phyloP scores from a whole-genome alignment of 129 eudicot genomes.

The Smallanthus sonchifolius region DNA sequence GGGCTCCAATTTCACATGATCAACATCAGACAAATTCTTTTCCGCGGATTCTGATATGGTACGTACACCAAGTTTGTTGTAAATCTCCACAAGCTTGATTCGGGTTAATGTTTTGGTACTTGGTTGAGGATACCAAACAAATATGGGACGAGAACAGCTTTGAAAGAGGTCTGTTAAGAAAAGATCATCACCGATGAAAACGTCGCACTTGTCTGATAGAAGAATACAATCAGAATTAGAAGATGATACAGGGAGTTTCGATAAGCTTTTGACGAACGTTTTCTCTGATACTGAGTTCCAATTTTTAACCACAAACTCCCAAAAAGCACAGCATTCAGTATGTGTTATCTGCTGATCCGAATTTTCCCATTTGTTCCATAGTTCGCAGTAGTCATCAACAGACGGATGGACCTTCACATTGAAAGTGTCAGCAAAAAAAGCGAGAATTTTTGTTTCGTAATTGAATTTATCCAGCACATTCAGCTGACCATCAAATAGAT shows the following conservation, averaged over 20 bases:
- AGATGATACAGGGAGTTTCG: slow-evolving; percentile 38
- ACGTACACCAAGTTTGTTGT: slow-evolving; percentile 40
- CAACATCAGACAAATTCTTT: slow-evolving; percentile 21
- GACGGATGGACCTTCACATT: slow-evolving; percentile 40
- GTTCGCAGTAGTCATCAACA: slow-evolving; percentile 40
- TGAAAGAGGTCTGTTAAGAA: slow-evolving; percentile 40
- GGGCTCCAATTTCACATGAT: neutral
- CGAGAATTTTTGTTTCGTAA: slow-evolving; percentile 25
- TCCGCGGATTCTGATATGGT: slow-evolving; percentile 37
- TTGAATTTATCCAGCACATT: slow-evolving; percentile 38
- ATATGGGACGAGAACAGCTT: slow-evolving; percentile 25
- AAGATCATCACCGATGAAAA: slow-evolving; percentile 53
- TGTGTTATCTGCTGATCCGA: slow-evolving; percentile 20
- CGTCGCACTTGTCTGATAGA: slow-evolving; percentile 34
- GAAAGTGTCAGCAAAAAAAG: slow-evolving; percentile 33
- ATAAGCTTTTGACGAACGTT: slow-evolving; percentile 14
- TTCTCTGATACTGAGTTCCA: slow-evolving; percentile 23
- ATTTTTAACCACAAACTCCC: slow-evolving; percentile 37
- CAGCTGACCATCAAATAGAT: slow-evolving; percentile 32
- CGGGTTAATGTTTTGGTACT: slow-evolving; percentile 22
- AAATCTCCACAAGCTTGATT: slow-evolving; percentile 35
- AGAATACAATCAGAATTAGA: slow-evolving; percentile 21
- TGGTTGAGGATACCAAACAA: slow-evolving; percentile 49
- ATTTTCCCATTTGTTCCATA: slow-evolving; percentile 53
- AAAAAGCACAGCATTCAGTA: slow-evolving; percentile 48